Evolutionary conservation across 176 grass and related monocot genomes (phyloP), one percentile per base, ranked within the genome.

Genomic region (Aechmea fasciata): DNA sequence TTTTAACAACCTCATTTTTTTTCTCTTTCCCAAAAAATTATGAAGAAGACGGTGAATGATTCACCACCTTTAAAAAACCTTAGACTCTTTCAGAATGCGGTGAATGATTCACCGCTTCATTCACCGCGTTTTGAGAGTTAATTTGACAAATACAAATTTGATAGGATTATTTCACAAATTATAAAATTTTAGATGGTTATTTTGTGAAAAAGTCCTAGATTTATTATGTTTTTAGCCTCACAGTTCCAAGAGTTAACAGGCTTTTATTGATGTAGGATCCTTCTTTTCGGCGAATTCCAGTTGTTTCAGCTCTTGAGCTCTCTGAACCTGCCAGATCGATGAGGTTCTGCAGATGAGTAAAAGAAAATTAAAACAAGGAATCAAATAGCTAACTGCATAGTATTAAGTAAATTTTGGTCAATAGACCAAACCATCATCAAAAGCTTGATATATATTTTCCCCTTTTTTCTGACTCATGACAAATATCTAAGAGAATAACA

Each of bases 201-300:
- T n/a, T n/a, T n/a, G n/a, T n/a, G n/a, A n/a, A n/a, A n/a, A n/a
- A n/a, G n/a, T n/a, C n/a, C n/a, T 41, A 41, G 33, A 47, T 11
- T 47, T 47, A 29, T 41, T 33, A 67, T 8, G 63, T 74, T 57
- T 49, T 49, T 64, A 55, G 11, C 13, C 71, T 64, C 83, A 94
- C 95, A 1, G 95, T 99, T 91, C 95, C 95, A 81, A 99, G 87
- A 82, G 95, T 94, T 81, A 99, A 84, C 74, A 99, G 80, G 80
- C 90, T 94, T 88, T 99, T 99, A 83, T 99, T 99, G 26, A 99
- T 99, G 78, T 99, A 99, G 83, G 90, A 94, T 85, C 95, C 95
- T 87, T 99, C 95, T 82, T 99, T 99, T 65, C 84, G 83, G 57
- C 85, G 95, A 69, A 99, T 80, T 86, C 95, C 95, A 71, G 95